A percentile compares a stretch with the other conserved stretches of the same genome.
Conservation (phyloP, 2,329 filamentous ascomycete species). For the Pseudogymnoascus sp. region DNA sequence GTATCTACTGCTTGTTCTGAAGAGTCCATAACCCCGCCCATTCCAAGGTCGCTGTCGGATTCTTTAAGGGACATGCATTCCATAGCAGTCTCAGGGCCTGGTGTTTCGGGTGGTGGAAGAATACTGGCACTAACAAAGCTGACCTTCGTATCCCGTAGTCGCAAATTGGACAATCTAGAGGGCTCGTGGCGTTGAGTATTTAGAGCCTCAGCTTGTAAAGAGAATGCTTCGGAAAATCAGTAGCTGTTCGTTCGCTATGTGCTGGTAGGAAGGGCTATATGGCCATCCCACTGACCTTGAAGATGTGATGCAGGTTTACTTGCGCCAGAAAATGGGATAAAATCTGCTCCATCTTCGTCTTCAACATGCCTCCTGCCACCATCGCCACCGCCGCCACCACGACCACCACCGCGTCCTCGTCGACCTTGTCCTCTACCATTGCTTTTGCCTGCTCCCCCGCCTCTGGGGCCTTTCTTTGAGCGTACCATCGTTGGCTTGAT, state of each 20-base stretch:
- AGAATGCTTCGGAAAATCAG: slow-evolving; percentile 27
- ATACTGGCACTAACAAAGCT: slow-evolving; percentile 54
- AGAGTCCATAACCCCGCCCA: neutral
- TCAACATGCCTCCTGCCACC: slow-evolving; percentile 10
- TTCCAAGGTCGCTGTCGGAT: neutral
- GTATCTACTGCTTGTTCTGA: neutral
- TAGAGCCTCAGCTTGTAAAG: slow-evolving; percentile 48
- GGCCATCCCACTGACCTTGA: neutral
- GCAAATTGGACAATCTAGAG: slow-evolving; percentile 39
- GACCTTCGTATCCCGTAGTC: slow-evolving; percentile 48
- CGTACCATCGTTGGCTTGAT: slow-evolving; percentile 1
- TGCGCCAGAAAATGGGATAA: slow-evolving; percentile 9
- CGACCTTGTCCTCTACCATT: slow-evolving; percentile 11
- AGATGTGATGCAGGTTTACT: neutral
- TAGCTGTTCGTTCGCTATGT: neutral
- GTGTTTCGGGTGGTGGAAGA: slow-evolving; percentile 29
- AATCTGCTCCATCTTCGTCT: slow-evolving; percentile 13
- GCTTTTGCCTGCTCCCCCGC: slow-evolving; percentile 8
- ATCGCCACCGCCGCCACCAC: slow-evolving; percentile 11
- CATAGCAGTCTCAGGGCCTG: slow-evolving; percentile 23
- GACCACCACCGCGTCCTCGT: slow-evolving; percentile 13
- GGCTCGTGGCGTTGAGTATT: slow-evolving; percentile 46
- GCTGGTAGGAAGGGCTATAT: neutral
- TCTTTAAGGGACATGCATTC: slow-evolving; percentile 17
- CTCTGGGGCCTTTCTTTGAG: slow-evolving; percentile 9